Evolutionary conservation across 495 filamentous ascomycete species (phyloP), one percentile per base, ranked within the genome.

Genomic region (Penicillium pulvis): DNA sequence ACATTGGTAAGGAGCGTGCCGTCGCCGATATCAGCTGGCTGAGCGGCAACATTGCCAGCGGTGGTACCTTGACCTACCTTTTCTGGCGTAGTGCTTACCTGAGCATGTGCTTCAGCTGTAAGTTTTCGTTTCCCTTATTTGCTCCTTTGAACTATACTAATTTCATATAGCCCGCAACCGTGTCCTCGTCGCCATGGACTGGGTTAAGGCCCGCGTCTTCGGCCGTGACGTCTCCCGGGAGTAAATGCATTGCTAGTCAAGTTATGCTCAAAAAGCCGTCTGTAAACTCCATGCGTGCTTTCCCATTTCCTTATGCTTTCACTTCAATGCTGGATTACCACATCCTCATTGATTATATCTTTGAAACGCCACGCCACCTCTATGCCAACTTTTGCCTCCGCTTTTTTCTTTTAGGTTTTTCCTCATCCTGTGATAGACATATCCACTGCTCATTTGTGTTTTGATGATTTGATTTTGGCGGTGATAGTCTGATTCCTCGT

Each of bases 101-200:
- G 75, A 95, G 89, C 84, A 99, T 99, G 94, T 97, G 93, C 85
- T 99, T 98, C 74, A 96, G 92, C 84, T 90, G 90, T 91, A 83
- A 83, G 89, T 87, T 66, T 24, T 33, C 19, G n/a, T 59, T 23
- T 53, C 33, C 56, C 48, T 53, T 53, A 14, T 44, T n/a, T 28
- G 17, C 11, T 16, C 17, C 12, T 45, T 12, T n/a, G 11, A 35
- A 17, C 45, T 6, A 16, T 17, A 70, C 65, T 49, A 49, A 52
- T 55, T 58, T 49, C 45, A 14, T 48, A 41, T 12, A 91, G 88
- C 87, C 44, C 89, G 94, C 59, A 99, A 98, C 77, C 88, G 94
- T 71, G 82, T 97, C 60, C 82, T 99, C 24, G 94, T 99, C 44
- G 79, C 91, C 61, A 78, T 95, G 64, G 94, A 99, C 75, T 99